Conservation (phyloP, 1,139 yeast species). For the Suhomyces taliae region DNA sequence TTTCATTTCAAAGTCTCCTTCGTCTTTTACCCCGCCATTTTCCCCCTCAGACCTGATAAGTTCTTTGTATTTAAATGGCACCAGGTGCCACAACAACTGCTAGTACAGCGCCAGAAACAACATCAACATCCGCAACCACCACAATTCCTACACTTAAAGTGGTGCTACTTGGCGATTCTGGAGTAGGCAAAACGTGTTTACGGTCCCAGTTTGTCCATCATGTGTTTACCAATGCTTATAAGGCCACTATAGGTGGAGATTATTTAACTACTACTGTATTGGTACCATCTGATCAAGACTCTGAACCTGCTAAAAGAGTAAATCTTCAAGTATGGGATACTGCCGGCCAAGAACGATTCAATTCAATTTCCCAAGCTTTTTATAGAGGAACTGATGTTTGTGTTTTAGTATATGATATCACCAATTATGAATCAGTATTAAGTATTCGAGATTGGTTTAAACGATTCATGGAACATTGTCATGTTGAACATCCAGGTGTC, state of each 20-base stretch:
- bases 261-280: conserved; percentile 49
- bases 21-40: no score
- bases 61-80: neutral
- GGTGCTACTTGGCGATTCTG: conserved; percentile 59
- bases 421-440: conserved; percentile 54
- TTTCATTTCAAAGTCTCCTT: no score
- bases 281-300: neutral
- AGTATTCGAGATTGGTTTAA: conserved; percentile 52
- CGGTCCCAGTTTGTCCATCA: conserved; percentile 61
- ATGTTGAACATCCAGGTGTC: conserved; percentile 50
- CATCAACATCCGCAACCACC: neutral
- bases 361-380: conserved; percentile 58
- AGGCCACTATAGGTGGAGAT: conserved; percentile 65
- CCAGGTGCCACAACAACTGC: neutral
- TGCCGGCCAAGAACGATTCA: conserved; percentile 67
- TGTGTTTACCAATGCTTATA: conserved; percentile 56
- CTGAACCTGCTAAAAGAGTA: conserved; percentile 17
- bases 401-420: conserved; percentile 55
- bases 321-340: conserved; percentile 65
- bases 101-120: neutral
- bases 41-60: no score
- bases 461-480: conserved; percentile 52
- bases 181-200: conserved; percentile 63
- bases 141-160: conserved; percentile 44
- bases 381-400: conserved; percentile 64